Base-by-base conservation (phyloP, 306 rosid genomes). In the Cucurbita ficifolia region DNA sequence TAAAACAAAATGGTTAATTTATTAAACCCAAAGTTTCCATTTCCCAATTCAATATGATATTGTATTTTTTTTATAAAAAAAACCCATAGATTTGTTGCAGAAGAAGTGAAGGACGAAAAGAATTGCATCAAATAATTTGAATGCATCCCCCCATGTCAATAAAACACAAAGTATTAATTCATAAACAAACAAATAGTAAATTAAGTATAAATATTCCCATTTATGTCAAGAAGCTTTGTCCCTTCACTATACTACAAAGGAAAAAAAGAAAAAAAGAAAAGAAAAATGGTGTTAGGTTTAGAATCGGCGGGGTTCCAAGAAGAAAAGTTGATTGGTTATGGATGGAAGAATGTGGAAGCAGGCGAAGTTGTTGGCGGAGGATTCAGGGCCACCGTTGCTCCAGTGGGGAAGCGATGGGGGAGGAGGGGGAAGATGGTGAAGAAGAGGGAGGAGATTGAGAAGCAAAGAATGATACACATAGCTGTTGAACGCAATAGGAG, bases 401-500 rank as follows among this genome's bases (percentile, higher is more conserved):
- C 55, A 19, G 55, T 17, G 19, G 60, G 33, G 4, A 55, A 19
- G 60, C 7, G 60, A 55, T 11, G 13, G 60, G 14, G 33, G 10
- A 5, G 35, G 14, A n/a, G 59, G 59, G 10, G 12, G 10, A 54
- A 54, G 11, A 19, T n/a, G 1, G 40, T 24, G 42, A 60, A 60
- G 67, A 60, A 60, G 5, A 60, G 29, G 3, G 67, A 35, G 7
- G 67, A 60, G 12, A 87, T 81, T 72, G 89, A 87, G 75, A 80
- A 78, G 54, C 86, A 78, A 45, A 83, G 64, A 78, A 56, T 80
- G 18, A 80, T 86, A 70, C 92, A 88, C 48, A 85, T 88, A 2
- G 80, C 88, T 0, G 89, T 85, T 36, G 92, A 88, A 54, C 82
- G 92, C 38, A 88, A 85, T 86, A 48, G 92, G 35, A 83, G 92